Percentiles rank a stretch among this genome's conserved stretches.
These are phyloP conservation scores for Trypanosoma platydactyli DNA, from an alignment of 208 protist species.

Conservation along the genomic window DNA sequence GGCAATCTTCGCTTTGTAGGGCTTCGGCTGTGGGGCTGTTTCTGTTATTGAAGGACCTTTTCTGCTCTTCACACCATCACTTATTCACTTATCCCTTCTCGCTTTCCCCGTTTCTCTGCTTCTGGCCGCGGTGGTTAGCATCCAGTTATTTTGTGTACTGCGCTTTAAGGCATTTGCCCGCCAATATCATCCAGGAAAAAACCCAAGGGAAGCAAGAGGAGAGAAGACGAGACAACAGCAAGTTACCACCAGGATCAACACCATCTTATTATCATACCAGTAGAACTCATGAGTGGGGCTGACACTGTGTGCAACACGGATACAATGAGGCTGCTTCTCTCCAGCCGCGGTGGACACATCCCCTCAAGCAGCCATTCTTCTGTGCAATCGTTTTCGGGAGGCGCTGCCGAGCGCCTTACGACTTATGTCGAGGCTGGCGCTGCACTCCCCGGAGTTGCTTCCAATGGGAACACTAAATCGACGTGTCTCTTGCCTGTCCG, in stretches of 20 bases:
- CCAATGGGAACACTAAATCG: background rate
- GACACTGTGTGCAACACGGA: background rate
- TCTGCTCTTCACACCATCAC: background rate
- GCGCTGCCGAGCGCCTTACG: constrained; percentile 4
- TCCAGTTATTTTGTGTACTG: background rate
- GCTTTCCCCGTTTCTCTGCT: background rate
- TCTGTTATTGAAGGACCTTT: no score
- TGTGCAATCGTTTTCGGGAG: background rate
- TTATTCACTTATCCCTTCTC: background rate
- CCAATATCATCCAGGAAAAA: background rate
- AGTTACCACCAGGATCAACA: background rate
- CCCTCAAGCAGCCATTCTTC: background rate
- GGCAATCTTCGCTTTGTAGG: background rate
- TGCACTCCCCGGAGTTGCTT: background rate
- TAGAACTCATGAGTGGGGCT: background rate
- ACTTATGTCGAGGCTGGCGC: constrained; percentile 7
- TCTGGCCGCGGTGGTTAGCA: background rate
- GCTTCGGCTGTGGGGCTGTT: background rate
- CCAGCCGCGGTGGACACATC: background rate
- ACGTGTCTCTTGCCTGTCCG: background rate
- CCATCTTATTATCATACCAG: background rate
- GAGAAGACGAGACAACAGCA: background rate
- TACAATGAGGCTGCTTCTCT: constrained; percentile 10
- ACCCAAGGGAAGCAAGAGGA: background rate
- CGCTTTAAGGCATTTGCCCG: background rate